phyloP scores from a whole-genome alignment of 495 filamentous ascomycete genomes.

The Talaromyces nanjingensis region DNA sequence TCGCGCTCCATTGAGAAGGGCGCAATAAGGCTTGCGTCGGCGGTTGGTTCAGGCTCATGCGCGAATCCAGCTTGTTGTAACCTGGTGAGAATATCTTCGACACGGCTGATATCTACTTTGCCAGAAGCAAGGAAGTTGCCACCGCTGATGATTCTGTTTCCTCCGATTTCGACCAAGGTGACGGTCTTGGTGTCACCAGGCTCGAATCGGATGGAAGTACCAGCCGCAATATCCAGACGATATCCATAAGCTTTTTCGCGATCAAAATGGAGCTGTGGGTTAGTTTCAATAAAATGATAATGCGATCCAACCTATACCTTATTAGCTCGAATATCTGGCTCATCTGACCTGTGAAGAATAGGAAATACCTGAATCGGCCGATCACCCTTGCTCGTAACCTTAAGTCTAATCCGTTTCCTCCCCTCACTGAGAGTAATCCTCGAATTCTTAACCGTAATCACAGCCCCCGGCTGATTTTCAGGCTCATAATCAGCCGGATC shows the following conservation, averaged over 20 bases:
- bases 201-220: conserved; percentile 91
- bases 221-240: conserved; percentile 83
- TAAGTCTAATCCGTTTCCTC: conserved; percentile 63
- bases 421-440: conserved; percentile 66
- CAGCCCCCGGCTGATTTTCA: conserved; percentile 68
- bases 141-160: conserved; percentile 72
- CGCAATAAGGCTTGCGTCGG: conserved; percentile 47
- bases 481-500: conserved; percentile 55
- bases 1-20: conserved; percentile 66
- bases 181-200: conserved; percentile 92
- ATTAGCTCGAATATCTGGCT: not conserved
- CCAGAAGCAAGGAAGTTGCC: conserved; percentile 79
- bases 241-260: conserved; percentile 78
- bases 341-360: not conserved
- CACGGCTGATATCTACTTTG: conserved; percentile 51
- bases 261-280: conserved; percentile 87
- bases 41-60: conserved; percentile 59
- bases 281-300: conserved; percentile 94
- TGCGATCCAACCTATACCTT: conserved; percentile 65
- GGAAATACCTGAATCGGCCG: conserved; percentile 74
- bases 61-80: conserved; percentile 68
- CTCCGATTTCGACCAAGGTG: conserved; percentile 85
- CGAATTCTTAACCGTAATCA: conserved; percentile 61
- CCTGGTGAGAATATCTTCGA: conserved; percentile 57
- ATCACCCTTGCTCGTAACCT: conserved; percentile 82